A percentile compares a stretch with the other conserved stretches of the same genome.
Conservation (phyloP, 2,329 filamentous ascomycete genomes). For the Trichophyton benhamiae region DNA sequence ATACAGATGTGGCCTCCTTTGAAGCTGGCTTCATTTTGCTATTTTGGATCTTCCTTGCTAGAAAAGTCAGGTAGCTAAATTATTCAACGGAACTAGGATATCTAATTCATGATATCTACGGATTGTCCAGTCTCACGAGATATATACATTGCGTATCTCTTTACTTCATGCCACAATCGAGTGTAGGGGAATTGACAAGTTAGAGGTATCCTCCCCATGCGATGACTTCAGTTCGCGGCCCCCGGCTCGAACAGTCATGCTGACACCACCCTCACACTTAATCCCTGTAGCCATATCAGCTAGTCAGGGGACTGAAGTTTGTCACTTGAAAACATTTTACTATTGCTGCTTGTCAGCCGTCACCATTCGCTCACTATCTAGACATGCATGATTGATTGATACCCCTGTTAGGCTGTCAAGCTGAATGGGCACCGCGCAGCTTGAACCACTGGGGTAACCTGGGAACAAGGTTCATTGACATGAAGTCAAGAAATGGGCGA, state of each 20-base stretch:
- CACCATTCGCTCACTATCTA: background rate
- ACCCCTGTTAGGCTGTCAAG: background rate
- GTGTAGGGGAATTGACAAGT: background rate
- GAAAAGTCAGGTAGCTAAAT: background rate
- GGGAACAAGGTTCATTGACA: no score
- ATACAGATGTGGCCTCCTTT: background rate
- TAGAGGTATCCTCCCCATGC: background rate
- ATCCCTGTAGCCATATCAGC: background rate
- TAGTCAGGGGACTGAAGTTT: background rate
- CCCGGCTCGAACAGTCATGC: background rate
- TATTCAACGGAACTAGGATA: background rate
- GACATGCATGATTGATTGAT: background rate
- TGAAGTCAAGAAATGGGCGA: no score
- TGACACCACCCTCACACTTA: background rate
- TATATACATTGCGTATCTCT: background rate
- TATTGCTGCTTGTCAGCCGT: background rate
- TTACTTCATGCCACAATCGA: background rate
- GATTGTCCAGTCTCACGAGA: background rate
- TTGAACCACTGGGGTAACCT: no score
- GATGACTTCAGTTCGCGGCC: background rate
- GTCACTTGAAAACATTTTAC: background rate
- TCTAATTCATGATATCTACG: background rate
- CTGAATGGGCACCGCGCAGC: background rate
- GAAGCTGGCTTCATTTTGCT: background rate
- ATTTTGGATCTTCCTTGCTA: background rate